Evolutionary conservation across 371 early-diverging fungal species (phyloP).

Genomic region (Apophysomyces sp.): DNA sequence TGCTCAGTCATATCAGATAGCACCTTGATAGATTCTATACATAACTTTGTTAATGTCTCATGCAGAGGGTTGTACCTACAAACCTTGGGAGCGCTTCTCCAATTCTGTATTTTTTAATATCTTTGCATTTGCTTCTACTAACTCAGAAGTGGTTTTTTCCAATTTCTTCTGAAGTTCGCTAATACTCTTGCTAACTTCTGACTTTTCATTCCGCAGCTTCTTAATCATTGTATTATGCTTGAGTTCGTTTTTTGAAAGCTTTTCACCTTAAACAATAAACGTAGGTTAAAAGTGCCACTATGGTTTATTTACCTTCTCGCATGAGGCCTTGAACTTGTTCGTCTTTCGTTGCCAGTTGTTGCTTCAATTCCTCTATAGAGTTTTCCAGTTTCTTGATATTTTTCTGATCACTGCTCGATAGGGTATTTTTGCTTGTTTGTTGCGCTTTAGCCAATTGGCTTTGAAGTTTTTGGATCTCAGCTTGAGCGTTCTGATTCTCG

Average conservation of each 20-base stretch:
- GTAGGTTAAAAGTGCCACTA: background rate
- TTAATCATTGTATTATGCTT: conserved; percentile 74
- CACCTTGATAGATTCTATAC: conserved; percentile 48
- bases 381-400: conserved; percentile 35
- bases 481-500: conserved; percentile 11
- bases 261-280: conserved; percentile 55
- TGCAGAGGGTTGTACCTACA: background rate
- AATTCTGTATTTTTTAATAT: conserved; percentile 42
- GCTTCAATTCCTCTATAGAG: conserved; percentile 49
- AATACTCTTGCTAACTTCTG: conserved; percentile 60
- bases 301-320: conserved; percentile 53
- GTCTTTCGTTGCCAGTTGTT: conserved; percentile 56
- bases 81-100: conserved; percentile 60
- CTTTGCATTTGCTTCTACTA: conserved; percentile 56
- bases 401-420: conserved; percentile 10
- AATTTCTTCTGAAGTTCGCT: conserved; percentile 61
- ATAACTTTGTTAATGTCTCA: background rate
- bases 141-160: conserved; percentile 49
- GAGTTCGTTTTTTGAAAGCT: conserved; percentile 77
- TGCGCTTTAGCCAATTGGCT: background rate
- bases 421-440: conserved; percentile 5
- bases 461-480: conserved; percentile 4
- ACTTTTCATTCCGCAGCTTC: conserved; percentile 65
- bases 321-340: conserved; percentile 63
- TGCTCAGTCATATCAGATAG: conserved; percentile 56